Base-by-base conservation (phyloP, 352 stramenopile species). In the Phytophthora fragariaefolia region DNA sequence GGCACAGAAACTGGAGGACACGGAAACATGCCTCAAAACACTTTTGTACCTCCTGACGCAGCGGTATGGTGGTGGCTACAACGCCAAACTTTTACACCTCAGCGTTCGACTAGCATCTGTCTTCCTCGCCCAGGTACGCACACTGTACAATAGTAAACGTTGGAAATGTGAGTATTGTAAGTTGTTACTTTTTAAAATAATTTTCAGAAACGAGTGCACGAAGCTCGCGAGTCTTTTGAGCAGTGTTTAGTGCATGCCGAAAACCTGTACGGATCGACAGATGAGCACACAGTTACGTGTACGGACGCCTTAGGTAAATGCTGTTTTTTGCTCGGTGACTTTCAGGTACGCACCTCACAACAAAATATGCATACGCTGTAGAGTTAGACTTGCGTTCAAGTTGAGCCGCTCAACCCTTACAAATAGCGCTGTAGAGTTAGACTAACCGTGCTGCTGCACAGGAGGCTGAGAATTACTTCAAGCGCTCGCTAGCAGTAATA, bases 281-380 rank as follows among this genome's bases (percentile, higher is more conserved):
- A 82, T 13, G 43, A 43, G 5, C 15, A 67, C n/a, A 61, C 68
- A 4, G 27, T 83, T 0, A 30, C 64, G n/a, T 89, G 76, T 32
- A 55, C 63, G 6, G 84, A 92, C 30, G 71, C 70, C 6, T 38
- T 91, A 0, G 84, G 73, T 17, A 84, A 81, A 32, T 89, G 80
- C n/a, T 76, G 60, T 23, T 91, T 91, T 38, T 51, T 89, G 9
- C 58, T 82, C 0, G 79, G 79, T 3, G 69, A 87, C 4, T 85
- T 90, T 13, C 50, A 87, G 62, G 83, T 90, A 30, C n/a, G 26
- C 26, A 2, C 42, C 4, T n/a, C n/a, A n/a, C n/a, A n/a, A n/a
- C n/a, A n/a, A n/a, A n/a, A n/a, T n/a, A n/a, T n/a, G n/a, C n/a
- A n/a, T n/a, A n/a, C 30, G 15, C 34, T 18, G 15, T 17, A 30